Evolutionary conservation across 2,329 filamentous ascomycete genomes (phyloP).

Genomic region (Fragosphaeria purpurea): DNA sequence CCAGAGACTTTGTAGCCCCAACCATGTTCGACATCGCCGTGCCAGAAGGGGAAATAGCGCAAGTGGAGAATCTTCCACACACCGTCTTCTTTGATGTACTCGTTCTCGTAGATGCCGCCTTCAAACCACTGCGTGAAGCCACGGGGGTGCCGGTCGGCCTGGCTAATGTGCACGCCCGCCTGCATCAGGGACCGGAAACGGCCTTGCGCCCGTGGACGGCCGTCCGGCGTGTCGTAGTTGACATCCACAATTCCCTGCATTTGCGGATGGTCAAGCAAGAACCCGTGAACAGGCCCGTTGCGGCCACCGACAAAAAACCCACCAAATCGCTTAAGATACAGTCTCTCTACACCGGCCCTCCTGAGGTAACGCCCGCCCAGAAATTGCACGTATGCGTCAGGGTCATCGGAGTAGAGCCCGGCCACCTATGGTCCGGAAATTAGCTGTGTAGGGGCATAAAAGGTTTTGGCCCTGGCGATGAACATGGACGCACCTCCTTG

Average conservation of each 20-base stretch:
- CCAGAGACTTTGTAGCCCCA: constrained; percentile 44
- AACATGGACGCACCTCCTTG: constrained; percentile 31
- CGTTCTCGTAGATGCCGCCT: constrained; percentile 48
- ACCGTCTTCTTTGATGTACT: constrained; percentile 46
- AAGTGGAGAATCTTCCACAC: constrained; percentile 44
- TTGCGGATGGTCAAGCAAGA: constrained; percentile 47
- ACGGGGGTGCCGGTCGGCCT: constrained; percentile 38
- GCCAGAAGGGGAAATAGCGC: constrained; percentile 49
- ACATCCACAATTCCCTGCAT: constrained; percentile 47
- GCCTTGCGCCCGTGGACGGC: constrained; percentile 30
- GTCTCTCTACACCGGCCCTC: constrained; percentile 39
- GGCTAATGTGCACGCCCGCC: constrained; percentile 41
- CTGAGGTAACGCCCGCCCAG: constrained; percentile 42
- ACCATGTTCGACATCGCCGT: constrained; percentile 41
- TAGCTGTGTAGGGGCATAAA: background rate
- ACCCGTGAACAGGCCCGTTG: constrained; percentile 45
- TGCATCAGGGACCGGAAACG: constrained; percentile 47
- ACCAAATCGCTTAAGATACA: constrained; percentile 43
- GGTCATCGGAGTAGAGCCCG: constrained; percentile 41
- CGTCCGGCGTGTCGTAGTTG: constrained; percentile 23
- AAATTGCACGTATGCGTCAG: constrained; percentile 46
- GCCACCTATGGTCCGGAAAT: constrained; percentile 24
- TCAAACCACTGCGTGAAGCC: constrained; percentile 49
- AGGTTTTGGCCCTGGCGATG: too few relatives aligned
- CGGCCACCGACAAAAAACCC: constrained; percentile 40